A percentile compares a stretch with the other conserved stretches of the same genome.
Conservation (phyloP, 73 alveolate species). For the Breviolum minutum region DNA sequence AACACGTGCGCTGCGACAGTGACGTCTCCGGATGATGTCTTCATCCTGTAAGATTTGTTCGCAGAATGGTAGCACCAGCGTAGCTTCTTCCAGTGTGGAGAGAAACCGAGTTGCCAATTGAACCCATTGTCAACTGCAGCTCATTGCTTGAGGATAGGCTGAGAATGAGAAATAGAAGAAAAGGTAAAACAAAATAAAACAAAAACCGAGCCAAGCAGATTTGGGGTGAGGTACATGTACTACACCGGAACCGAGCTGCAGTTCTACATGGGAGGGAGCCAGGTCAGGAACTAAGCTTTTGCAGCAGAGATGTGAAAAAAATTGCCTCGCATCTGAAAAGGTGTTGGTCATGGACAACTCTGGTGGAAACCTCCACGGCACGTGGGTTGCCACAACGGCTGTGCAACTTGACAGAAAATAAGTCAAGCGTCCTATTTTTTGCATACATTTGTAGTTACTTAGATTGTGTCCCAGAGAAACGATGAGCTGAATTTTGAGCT, state of each 20-base stretch:
- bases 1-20: slow-evolving; percentile 13
- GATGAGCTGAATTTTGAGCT: neutral
- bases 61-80: too few species aligned
- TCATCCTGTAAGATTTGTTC: too few species aligned
- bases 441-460: neutral
- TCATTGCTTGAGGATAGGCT: too few species aligned
- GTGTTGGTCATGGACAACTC: neutral
- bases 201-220: neutral
- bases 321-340: neutral
- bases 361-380: slow-evolving; percentile 56
- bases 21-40: too few species aligned
- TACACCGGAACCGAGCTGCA: slow-evolving; percentile 24
- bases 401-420: neutral
- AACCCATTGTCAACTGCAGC: too few species aligned
- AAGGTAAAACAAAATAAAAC: neutral
- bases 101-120: too few species aligned
- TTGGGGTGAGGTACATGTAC: slow-evolving; percentile 55
- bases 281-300: neutral
- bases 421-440: too few species aligned
- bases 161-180: neutral
- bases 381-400: slow-evolving; percentile 13
- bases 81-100: too few species aligned
- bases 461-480: neutral
- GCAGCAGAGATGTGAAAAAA: neutral
- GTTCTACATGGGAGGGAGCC: slow-evolving; percentile 39